Evolutionary conservation across 2,329 filamentous ascomycete genomes (phyloP).

Genomic region (Clarireedia monteithiana): DNA sequence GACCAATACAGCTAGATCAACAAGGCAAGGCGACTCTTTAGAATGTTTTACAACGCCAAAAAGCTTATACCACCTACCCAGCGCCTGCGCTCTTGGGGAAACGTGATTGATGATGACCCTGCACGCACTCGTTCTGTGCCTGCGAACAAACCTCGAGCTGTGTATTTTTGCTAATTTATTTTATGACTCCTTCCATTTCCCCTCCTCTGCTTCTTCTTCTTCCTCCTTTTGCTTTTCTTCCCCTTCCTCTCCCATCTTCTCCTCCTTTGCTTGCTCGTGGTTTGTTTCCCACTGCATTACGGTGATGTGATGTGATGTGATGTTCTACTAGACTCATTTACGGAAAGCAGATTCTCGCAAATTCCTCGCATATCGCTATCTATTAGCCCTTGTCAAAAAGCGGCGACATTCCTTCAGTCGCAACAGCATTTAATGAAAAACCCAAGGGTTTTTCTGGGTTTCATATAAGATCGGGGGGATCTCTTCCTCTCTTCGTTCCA

Average conservation of each 20-base stretch:
- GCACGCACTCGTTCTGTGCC: not conserved
- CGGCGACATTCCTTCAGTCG: not conserved
- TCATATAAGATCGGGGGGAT: not conserved
- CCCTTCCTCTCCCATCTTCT: not conserved
- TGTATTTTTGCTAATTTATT: constrained; percentile 1
- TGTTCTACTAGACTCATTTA: not conserved
- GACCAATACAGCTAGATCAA: not conserved
- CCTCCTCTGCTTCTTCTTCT: not conserved
- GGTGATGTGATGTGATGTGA: no score
- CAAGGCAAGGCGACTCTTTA: not conserved
- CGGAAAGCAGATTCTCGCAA: not conserved
- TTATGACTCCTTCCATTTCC: not conserved
- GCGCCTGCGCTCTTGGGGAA: not conserved
- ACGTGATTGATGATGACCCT: not conserved
- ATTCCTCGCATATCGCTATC: not conserved
- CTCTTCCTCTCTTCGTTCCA: not conserved
- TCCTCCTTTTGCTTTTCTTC: not conserved
- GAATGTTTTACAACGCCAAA: not conserved
- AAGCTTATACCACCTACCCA: not conserved
- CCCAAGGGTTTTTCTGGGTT: not conserved
- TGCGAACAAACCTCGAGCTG: not conserved
- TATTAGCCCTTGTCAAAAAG: not conserved
- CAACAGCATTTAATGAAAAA: not conserved
- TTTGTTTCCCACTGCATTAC: not conserved
- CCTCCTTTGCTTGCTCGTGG: not conserved